Percentiles rank a stretch among this genome's conserved stretches.
phyloP scores from a whole-genome alignment of 176 grass and related monocot species.

The Metroxylon sagu region DNA sequence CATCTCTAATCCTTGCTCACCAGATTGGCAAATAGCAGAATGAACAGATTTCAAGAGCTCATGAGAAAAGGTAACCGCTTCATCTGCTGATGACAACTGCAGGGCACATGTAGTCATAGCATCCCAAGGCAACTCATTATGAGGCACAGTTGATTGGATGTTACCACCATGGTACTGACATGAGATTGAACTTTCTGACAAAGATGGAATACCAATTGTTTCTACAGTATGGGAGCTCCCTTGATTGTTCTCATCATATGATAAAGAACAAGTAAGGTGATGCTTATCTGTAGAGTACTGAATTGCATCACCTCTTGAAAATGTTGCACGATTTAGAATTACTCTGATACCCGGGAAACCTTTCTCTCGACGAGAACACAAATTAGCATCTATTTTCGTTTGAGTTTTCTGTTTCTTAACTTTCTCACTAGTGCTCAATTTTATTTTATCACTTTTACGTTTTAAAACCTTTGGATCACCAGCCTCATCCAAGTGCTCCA shows the following conservation, averaged over 20 bases:
- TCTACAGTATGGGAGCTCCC: slow-evolving; percentile 21
- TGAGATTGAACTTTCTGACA: slow-evolving; percentile 17
- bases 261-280: slow-evolving; percentile 34
- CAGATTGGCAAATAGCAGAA: slow-evolving; percentile 52
- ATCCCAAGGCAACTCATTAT: slow-evolving; percentile 66
- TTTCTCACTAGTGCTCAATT: slow-evolving; percentile 25
- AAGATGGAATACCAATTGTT: not conserved
- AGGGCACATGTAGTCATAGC: slow-evolving; percentile 45
- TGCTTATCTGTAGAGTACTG: slow-evolving; percentile 26
- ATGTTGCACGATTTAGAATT: slow-evolving; percentile 43
- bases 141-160: slow-evolving; percentile 2
- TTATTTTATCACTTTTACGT: slow-evolving; percentile 35
- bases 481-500: slow-evolving; percentile 19
- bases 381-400: slow-evolving; percentile 44
- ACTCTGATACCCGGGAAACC: slow-evolving; percentile 83
- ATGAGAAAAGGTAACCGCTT: slow-evolving; percentile 38
- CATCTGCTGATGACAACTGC: slow-evolving; percentile 24
- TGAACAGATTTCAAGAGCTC: slow-evolving; percentile 58
- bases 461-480: slow-evolving; percentile 28
- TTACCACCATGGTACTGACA: slow-evolving; percentile 2
- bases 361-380: slow-evolving; percentile 69
- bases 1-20: slow-evolving; percentile 62
- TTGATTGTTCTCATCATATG: slow-evolving; percentile 21
- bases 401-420: slow-evolving; percentile 62
- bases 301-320: slow-evolving; percentile 20